These are phyloP conservation scores for Otatea glauca DNA, from an alignment of 176 grass and related monocot species.

Conservation along the genomic window DNA sequence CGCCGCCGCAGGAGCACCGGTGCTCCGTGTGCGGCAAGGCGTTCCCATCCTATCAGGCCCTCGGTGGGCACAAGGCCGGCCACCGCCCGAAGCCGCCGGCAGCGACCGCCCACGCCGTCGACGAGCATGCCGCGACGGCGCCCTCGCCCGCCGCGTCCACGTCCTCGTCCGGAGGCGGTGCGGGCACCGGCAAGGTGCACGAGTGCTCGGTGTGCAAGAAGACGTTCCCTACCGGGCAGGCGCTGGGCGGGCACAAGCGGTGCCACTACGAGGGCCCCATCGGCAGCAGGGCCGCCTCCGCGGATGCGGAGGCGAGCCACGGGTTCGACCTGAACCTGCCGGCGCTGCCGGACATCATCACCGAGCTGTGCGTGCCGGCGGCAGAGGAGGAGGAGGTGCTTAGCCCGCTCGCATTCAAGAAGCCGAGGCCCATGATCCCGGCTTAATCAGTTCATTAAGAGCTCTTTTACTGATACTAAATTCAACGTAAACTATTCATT, in stretches of 20 bases:
- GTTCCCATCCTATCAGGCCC: slow-evolving; percentile 70
- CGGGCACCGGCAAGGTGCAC: slow-evolving; percentile 37
- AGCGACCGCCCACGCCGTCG: neutral
- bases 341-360: slow-evolving; percentile 47
- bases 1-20: slow-evolving; percentile 23
- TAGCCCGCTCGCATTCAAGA: slow-evolving; percentile 74
- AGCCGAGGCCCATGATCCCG: slow-evolving; percentile 57
- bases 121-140: neutral
- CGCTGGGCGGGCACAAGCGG: slow-evolving; percentile 76
- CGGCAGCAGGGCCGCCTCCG: neutral
- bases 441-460: slow-evolving; percentile 29
- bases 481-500: too few species aligned
- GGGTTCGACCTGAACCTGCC: slow-evolving; percentile 74
- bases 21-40: slow-evolving; percentile 80
- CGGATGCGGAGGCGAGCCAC: neutral
- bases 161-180: slow-evolving; percentile 15
- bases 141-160: neutral
- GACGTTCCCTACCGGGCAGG: slow-evolving; percentile 73
- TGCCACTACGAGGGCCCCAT: slow-evolving; percentile 66
- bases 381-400: slow-evolving; percentile 52
- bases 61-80: slow-evolving; percentile 77
- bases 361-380: slow-evolving; percentile 15
- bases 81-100: slow-evolving; percentile 47
- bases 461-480: too few species aligned
- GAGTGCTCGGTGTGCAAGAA: slow-evolving; percentile 77